Conservation (phyloP, 768 basidiomycete genomes). For the Leucocoprinus leucothites region DNA sequence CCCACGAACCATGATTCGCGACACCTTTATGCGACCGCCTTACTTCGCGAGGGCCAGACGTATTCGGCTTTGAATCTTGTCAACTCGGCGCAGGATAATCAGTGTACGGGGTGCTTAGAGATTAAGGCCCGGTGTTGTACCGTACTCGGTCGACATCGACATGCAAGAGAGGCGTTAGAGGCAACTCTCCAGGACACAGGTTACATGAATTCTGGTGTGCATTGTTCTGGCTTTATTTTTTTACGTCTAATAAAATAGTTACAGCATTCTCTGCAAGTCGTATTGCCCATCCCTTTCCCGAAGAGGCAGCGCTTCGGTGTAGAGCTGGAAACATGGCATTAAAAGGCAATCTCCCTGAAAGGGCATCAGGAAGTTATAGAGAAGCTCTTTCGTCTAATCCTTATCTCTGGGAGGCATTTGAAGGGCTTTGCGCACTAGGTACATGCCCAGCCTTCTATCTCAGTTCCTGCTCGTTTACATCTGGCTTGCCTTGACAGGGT, state of each 20-base stretch:
- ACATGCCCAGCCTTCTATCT: conserved; percentile 19
- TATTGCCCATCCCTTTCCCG: conserved; percentile 58
- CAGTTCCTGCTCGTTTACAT: conserved; percentile 16
- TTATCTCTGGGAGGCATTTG: conserved; percentile 90
- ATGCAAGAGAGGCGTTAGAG: conserved; percentile 73
- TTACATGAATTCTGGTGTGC: conserved; percentile 59
- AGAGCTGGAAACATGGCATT: conserved; percentile 72
- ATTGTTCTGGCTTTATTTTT: conserved; percentile 6
- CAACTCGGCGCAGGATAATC: conserved; percentile 53
- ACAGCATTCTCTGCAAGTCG: conserved; percentile 56
- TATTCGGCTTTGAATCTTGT: conserved; percentile 76
- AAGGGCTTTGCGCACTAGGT: conserved; percentile 83
- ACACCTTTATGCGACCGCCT: conserved; percentile 78
- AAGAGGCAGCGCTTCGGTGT: conserved; percentile 73
- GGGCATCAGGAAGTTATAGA: conserved; percentile 68
- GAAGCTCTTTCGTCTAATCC: conserved; percentile 73
- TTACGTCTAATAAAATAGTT: conserved; percentile 8
- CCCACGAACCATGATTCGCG: conserved; percentile 73
- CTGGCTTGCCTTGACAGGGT: conserved; percentile 41
- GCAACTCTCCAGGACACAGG: conserved; percentile 50
- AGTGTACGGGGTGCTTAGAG: conserved; percentile 74
- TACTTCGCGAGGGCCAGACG: conserved; percentile 66
- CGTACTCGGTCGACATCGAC: conserved; percentile 67
- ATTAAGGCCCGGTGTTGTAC: conserved; percentile 78
- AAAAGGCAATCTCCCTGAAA: conserved; percentile 75